Evolutionary conservation across 345 rosid genomes (phyloP).

Genomic region (Moricandia moricandioides): DNA sequence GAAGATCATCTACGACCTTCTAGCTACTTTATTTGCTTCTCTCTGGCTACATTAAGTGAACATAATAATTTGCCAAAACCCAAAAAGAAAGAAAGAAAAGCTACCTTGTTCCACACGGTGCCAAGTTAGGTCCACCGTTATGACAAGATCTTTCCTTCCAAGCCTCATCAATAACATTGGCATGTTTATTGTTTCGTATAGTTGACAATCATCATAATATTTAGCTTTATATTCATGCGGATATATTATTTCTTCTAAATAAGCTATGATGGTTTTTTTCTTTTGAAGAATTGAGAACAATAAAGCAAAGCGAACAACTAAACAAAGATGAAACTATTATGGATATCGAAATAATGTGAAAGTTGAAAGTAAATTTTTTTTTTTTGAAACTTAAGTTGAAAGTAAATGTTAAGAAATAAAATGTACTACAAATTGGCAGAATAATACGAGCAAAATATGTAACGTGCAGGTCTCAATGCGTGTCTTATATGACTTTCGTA

Average conservation of each 20-base stretch:
- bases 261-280: background rate
- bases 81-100: background rate
- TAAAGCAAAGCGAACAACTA: background rate
- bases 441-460: background rate
- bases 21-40: no score
- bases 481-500: constrained; percentile 21
- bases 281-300: background rate
- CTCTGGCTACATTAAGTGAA: background rate
- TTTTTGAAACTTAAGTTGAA: no score
- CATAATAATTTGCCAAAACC: background rate
- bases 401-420: background rate
- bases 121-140: constrained; percentile 34
- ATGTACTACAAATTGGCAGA: background rate
- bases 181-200: constrained; percentile 25
- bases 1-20: background rate
- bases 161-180: constrained; percentile 5
- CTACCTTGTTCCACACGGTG: constrained; percentile 17
- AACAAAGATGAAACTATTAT: constrained; percentile 1
- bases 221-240: background rate
- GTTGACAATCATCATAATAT: constrained; percentile 13
- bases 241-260: no score
- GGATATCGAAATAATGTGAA: background rate
- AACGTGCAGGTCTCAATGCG: constrained; percentile 36
- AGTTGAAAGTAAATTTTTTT: background rate
- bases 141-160: constrained; percentile 18